phyloP scores from a whole-genome alignment of 768 basidiomycete genomes.

The Stropharia rugosoannulata region DNA sequence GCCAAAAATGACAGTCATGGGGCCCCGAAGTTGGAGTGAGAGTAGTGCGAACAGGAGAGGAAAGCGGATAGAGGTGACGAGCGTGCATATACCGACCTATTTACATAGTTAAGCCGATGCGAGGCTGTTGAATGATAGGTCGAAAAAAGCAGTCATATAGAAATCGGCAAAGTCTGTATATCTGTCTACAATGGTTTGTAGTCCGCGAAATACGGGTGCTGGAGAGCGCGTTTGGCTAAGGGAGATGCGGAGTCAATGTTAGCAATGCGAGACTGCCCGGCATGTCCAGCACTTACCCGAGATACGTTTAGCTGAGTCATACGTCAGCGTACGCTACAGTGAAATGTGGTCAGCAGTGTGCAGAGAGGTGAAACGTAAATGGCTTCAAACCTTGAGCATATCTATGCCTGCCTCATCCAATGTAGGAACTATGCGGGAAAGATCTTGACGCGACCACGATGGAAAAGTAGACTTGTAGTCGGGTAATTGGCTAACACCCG shows the following conservation, averaged over 20 bases:
- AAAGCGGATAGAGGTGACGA: background rate
- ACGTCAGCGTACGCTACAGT: constrained; percentile 66
- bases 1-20: background rate
- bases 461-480: constrained; percentile 98
- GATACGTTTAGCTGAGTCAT: constrained; percentile 90
- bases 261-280: background rate
- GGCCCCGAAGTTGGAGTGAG: background rate
- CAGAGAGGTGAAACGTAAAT: background rate
- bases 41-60: background rate
- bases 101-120: background rate
- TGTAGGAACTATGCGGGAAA: constrained; percentile 61
- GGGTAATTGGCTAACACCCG: constrained; percentile 81
- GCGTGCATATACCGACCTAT: background rate
- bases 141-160: background rate
- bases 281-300: constrained; percentile 61
- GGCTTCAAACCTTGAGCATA: constrained; percentile 58
- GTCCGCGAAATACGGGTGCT: constrained; percentile 49
- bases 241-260: constrained; percentile 39
- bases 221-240: constrained; percentile 55
- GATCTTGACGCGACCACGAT: constrained; percentile 83
- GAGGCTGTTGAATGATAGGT: background rate
- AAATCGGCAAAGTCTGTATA: background rate
- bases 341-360: background rate
- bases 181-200: constrained; percentile 24
- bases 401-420: constrained; percentile 82